These are phyloP conservation scores for Phyllosticta citrichinensis DNA, from an alignment of 2,329 filamentous ascomycete species.

Conservation along the genomic window DNA sequence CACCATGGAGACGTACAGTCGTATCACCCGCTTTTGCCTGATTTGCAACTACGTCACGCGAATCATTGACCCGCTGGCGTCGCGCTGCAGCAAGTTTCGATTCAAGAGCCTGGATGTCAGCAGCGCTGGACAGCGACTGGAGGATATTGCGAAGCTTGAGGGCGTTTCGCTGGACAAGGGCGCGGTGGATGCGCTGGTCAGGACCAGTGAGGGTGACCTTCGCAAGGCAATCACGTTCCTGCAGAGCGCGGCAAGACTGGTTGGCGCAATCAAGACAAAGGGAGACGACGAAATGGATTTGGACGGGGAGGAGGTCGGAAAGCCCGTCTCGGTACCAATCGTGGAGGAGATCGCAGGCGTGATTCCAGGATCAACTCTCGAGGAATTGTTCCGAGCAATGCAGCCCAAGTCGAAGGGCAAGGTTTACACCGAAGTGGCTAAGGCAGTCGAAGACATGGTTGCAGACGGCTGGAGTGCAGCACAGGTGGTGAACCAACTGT, in stretches of 20 bases:
- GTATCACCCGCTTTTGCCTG: slow-evolving; percentile 92
- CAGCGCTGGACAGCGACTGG: slow-evolving; percentile 68
- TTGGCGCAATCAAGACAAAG: slow-evolving; percentile 49
- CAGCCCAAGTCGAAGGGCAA: slow-evolving; percentile 41
- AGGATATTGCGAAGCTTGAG: slow-evolving; percentile 74
- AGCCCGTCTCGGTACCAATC: slow-evolving; percentile 61
- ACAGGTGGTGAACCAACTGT: slow-evolving; percentile 77
- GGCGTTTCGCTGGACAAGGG: slow-evolving; percentile 66
- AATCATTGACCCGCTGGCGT: slow-evolving; percentile 93
- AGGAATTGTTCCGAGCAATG: slow-evolving; percentile 62
- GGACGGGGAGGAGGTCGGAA: slow-evolving; percentile 18
- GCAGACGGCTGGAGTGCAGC: slow-evolving; percentile 95
- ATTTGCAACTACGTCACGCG: slow-evolving; percentile 98
- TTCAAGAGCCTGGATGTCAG: slow-evolving; percentile 92
- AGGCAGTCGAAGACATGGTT: slow-evolving; percentile 78
- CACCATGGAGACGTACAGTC: slow-evolving; percentile 97
- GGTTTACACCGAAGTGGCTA: slow-evolving; percentile 64
- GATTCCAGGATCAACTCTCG: slow-evolving; percentile 67
- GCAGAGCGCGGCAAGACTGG: slow-evolving; percentile 84
- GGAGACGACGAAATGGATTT: slow-evolving; percentile 34
- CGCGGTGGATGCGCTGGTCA: slow-evolving; percentile 73
- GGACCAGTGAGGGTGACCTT: slow-evolving; percentile 86
- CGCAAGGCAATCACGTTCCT: slow-evolving; percentile 93
- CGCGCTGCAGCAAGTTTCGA: slow-evolving; percentile 88
- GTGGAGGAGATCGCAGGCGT: slow-evolving; percentile 96